Evolutionary conservation across 768 basidiomycete species (phyloP).

Genomic region (Fomitopsis serialis): DNA sequence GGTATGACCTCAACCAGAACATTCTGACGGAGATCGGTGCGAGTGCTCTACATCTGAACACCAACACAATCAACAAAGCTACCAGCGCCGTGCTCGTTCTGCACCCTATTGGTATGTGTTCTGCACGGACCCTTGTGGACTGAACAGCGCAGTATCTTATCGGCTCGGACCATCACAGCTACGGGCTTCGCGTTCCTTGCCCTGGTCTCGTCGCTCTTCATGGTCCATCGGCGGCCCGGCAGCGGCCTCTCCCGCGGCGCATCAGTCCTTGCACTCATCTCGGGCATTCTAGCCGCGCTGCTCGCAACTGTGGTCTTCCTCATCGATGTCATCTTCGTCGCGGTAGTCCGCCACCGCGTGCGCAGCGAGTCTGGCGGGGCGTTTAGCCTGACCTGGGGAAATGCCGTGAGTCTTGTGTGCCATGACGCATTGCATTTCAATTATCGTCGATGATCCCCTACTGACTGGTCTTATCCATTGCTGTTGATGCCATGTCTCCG

Average conservation of each 20-base stretch:
- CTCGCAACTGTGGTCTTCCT: conserved; percentile 47
- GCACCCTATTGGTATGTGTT: conserved; percentile 45
- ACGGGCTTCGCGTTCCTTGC: conserved; percentile 47
- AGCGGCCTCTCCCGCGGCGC: conserved; percentile 31
- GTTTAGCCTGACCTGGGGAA: conserved; percentile 42
- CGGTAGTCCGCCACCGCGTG: conserved; percentile 37
- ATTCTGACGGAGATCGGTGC: conserved; percentile 42
- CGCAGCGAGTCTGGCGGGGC: conserved; percentile 34
- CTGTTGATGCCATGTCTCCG: background rate
- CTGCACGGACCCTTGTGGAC: background rate
- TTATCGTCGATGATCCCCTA: background rate
- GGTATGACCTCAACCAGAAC: conserved; percentile 49
- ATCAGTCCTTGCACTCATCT: conserved; percentile 32
- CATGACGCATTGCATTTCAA: background rate
- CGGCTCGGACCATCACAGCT: conserved; percentile 25
- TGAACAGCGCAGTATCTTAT: background rate
- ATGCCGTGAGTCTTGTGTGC: conserved; percentile 33
- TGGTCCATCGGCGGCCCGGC: conserved; percentile 33
- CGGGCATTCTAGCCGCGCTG: conserved; percentile 36
- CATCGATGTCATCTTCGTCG: conserved; percentile 47
- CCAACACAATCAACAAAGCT: conserved; percentile 37
- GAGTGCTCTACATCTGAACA: conserved; percentile 21
- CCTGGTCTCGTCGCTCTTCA: conserved; percentile 40
- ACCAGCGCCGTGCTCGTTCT: conserved; percentile 46
- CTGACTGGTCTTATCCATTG: background rate